Percentiles rank a stretch among this genome's conserved stretches.
Conservation (phyloP, 1,284 basidiomycete species). For the Cutaneotrichosporon arboriforme region DNA sequence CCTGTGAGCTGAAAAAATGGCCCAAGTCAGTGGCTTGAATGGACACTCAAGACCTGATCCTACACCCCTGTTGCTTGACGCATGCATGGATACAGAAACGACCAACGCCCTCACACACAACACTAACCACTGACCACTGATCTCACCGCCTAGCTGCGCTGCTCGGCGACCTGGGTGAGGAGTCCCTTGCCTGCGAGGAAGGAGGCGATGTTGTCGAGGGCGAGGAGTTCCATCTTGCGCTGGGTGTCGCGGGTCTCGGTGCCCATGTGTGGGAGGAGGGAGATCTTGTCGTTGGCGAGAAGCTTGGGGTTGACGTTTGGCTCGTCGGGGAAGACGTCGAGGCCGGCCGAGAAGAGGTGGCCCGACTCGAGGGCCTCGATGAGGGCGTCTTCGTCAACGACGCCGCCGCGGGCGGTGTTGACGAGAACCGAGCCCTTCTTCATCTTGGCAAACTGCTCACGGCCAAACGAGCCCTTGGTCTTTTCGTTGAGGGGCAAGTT, state of each 20-base stretch:
- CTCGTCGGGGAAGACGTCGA: slow-evolving; percentile 87
- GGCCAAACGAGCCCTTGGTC: slow-evolving; percentile 70
- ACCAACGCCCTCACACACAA: background rate
- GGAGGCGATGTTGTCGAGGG: slow-evolving; percentile 42
- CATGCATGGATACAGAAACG: background rate
- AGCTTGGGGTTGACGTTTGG: slow-evolving; percentile 75
- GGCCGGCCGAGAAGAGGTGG: slow-evolving; percentile 73
- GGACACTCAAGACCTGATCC: no score
- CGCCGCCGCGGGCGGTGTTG: slow-evolving; percentile 85
- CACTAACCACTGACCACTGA: background rate
- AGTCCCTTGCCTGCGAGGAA: slow-evolving; percentile 42
- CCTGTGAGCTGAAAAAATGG: no score
- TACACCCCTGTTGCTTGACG: no score
- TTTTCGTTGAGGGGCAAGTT: slow-evolving; percentile 57
- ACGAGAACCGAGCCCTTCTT: slow-evolving; percentile 75
- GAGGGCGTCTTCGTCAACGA: slow-evolving; percentile 79
- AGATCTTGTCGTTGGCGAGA: slow-evolving; percentile 71
- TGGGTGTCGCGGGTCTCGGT: slow-evolving; percentile 78
- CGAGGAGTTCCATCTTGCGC: slow-evolving; percentile 52
- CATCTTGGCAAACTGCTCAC: slow-evolving; percentile 69
- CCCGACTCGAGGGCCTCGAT: slow-evolving; percentile 76
- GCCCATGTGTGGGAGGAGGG: slow-evolving; percentile 83
- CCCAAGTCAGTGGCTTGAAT: no score
- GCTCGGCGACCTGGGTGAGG: slow-evolving; percentile 45
- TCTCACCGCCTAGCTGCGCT: slow-evolving; percentile 22